Percentiles rank a stretch among this genome's conserved stretches.
phyloP scores from a whole-genome alignment of 805 yeast genomes.

The Candida anglica region DNA sequence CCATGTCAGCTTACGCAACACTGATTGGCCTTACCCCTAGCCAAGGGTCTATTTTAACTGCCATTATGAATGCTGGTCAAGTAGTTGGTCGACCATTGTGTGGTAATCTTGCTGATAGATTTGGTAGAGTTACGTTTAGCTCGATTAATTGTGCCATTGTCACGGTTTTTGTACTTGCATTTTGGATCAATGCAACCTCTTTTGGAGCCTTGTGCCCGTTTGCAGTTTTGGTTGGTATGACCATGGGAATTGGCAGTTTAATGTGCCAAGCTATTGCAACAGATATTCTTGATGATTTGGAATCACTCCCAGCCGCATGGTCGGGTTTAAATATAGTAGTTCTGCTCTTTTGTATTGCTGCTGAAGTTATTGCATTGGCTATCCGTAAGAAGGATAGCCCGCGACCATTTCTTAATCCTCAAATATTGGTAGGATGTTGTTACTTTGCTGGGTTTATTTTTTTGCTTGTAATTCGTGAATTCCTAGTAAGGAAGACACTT shows the following conservation, averaged over 20 bases:
- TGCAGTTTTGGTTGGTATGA: slow-evolving; percentile 23
- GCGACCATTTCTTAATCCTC: slow-evolving; percentile 56
- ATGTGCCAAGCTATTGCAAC: slow-evolving; percentile 21
- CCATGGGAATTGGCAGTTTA: slow-evolving; percentile 27
- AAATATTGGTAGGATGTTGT: slow-evolving; percentile 53
- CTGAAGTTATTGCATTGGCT: slow-evolving; percentile 55
- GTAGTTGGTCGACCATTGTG: slow-evolving; percentile 48
- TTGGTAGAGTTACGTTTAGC: slow-evolving; percentile 43
- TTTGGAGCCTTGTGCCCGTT: slow-evolving; percentile 29
- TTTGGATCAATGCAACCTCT: slow-evolving; percentile 34
- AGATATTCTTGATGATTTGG: slow-evolving; percentile 15
- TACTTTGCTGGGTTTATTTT: slow-evolving; percentile 41
- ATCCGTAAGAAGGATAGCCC: slow-evolving; percentile 18
- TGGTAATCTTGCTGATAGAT: slow-evolving; percentile 42
- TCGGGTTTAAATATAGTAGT: slow-evolving; percentile 32
- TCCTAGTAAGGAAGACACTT: slow-evolving; percentile 43
- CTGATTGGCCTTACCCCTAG: slow-evolving; percentile 40
- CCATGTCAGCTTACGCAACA: slow-evolving; percentile 35
- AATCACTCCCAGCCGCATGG: slow-evolving; percentile 37
- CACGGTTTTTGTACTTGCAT: slow-evolving; percentile 26
- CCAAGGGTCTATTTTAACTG: slow-evolving; percentile 30
- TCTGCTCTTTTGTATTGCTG: slow-evolving; percentile 32
- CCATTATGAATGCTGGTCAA: slow-evolving; percentile 39
- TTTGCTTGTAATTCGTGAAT: slow-evolving; percentile 48
- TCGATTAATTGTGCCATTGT: slow-evolving; percentile 15